Percentiles rank a stretch among this genome's conserved stretches.
Conservation (phyloP, 768 basidiomycete species). For the Lactifluus echinatus region DNA sequence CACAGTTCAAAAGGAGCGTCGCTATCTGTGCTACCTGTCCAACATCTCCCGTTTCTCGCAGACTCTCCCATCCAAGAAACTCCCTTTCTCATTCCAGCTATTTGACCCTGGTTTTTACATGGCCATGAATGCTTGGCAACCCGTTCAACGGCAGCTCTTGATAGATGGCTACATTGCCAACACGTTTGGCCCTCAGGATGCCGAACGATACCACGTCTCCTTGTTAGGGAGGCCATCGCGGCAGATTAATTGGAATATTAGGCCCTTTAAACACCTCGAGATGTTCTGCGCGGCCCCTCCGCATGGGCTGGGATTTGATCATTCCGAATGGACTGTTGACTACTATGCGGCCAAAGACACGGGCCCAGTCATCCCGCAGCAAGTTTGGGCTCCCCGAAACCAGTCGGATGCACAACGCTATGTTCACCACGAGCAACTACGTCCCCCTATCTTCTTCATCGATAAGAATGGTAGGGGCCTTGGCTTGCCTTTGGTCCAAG, state of each 20-base stretch:
- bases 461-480: background rate
- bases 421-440: background rate
- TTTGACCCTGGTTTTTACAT: background rate
- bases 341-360: background rate
- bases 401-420: background rate
- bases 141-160: background rate
- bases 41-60: background rate
- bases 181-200: background rate
- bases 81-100: background rate
- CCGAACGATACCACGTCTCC: background rate
- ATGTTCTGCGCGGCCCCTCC: background rate
- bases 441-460: conserved; percentile 10
- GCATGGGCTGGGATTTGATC: background rate
- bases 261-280: no score
- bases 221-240: background rate
- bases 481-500: background rate
- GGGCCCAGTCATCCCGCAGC: conserved; percentile 2
- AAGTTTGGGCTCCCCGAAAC: background rate
- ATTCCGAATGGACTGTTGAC: background rate
- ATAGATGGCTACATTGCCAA: conserved; percentile 7
- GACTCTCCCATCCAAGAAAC: background rate
- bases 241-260: background rate
- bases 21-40: background rate
- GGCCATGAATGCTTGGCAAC: background rate
- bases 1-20: background rate